Evolutionary conservation across 495 filamentous ascomycete genomes (phyloP).

Genomic region (Aspergillus ostianus): DNA sequence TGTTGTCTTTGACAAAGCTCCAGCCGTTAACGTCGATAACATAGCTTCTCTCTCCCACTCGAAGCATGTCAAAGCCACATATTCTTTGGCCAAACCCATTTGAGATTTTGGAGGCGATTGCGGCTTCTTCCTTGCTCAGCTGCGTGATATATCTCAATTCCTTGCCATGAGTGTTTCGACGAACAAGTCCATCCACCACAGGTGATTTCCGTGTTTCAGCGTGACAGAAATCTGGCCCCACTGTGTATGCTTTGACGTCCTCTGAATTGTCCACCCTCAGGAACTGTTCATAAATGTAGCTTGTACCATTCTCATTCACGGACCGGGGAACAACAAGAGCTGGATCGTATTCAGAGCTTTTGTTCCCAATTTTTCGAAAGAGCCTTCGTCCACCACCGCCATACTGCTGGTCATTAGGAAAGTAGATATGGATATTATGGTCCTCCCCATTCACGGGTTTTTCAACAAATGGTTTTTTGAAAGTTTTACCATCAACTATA

Average conservation of each 20-base stretch:
- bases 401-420: slow-evolving; percentile 66
- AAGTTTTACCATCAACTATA: slow-evolving; percentile 74
- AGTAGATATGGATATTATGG: slow-evolving; percentile 98
- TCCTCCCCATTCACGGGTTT: slow-evolving; percentile 98
- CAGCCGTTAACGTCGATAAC: slow-evolving; percentile 99
- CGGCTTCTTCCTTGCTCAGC: slow-evolving; percentile 74
- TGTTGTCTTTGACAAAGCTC: slow-evolving; percentile 99
- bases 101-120: slow-evolving; percentile 85
- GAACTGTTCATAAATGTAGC: slow-evolving; percentile 96
- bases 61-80: slow-evolving; percentile 93
- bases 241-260: slow-evolving; percentile 98
- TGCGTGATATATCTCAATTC: slow-evolving; percentile 93
- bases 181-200: slow-evolving; percentile 92
- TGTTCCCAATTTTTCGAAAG: slow-evolving; percentile 96
- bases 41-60: slow-evolving; percentile 83
- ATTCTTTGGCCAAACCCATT: slow-evolving; percentile 92
- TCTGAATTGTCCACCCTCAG: slow-evolving; percentile 93
- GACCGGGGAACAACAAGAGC: slow-evolving; percentile 71
- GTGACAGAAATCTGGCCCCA: slow-evolving; percentile 90
- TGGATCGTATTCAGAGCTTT: slow-evolving; percentile 90
- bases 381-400: slow-evolving; percentile 88
- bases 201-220: slow-evolving; percentile 96
- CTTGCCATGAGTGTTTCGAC: slow-evolving; percentile 94
- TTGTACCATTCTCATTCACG: slow-evolving; percentile 71
- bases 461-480: slow-evolving; percentile 95